These are phyloP conservation scores for Rhizopus arrhizus DNA, from an alignment of 371 early-diverging fungal species.

Conservation along the genomic window DNA sequence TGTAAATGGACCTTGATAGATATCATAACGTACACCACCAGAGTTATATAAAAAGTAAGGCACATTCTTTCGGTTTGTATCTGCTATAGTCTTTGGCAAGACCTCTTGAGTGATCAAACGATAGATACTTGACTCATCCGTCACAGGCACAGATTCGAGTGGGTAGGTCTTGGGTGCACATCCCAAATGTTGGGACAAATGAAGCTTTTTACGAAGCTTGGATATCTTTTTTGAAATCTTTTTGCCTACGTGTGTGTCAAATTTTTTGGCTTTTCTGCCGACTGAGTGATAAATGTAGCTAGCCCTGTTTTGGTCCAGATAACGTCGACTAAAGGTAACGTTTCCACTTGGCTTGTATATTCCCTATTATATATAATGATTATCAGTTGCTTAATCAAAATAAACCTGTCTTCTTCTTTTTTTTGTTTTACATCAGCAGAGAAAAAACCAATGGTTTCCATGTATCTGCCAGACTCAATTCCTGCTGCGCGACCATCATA, in stretches of 20 bases:
- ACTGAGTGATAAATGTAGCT: constrained; percentile 60
- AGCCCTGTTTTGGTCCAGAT: constrained; percentile 60
- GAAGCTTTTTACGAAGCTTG: constrained; percentile 35
- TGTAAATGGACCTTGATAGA: constrained; percentile 57
- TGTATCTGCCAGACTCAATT: constrained; percentile 59
- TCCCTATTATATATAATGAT: constrained; percentile 16
- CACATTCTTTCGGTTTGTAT: constrained; percentile 44
- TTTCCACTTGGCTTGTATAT: constrained; percentile 26
- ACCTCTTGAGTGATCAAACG: constrained; percentile 49
- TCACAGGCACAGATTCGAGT: constrained; percentile 42
- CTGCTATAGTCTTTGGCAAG: constrained; percentile 37
- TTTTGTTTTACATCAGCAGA: constrained; percentile 43
- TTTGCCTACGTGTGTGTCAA: constrained; percentile 50
- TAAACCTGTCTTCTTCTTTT: too few relatives aligned
- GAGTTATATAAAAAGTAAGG: constrained; percentile 48
- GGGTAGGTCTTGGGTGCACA: constrained; percentile 60
- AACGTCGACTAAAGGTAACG: constrained; percentile 58
- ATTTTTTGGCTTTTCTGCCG: constrained; percentile 18
- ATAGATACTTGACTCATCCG: constrained; percentile 45
- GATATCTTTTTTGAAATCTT: constrained; percentile 48
- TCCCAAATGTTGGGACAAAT: constrained; percentile 42
- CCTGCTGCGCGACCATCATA: constrained; percentile 60
- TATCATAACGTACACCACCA: constrained; percentile 56
- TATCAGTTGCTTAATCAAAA: too few relatives aligned
- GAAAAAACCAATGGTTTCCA: constrained; percentile 66